Conservation (phyloP, 2,329 filamentous ascomycete genomes). For the Colletotrichum liriopes region DNA sequence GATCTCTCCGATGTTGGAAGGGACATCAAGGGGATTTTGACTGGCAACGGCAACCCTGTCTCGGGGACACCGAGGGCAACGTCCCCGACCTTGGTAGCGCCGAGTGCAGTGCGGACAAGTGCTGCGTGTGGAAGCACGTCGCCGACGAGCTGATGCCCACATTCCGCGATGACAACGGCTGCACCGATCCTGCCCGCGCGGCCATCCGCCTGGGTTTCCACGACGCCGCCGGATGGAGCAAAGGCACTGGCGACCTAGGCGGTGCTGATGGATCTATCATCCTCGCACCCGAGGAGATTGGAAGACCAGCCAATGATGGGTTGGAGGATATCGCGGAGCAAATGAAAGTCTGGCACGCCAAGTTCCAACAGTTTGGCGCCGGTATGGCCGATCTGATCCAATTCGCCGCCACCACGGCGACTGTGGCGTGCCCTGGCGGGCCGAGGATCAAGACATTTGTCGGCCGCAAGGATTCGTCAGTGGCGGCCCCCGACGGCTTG, state of each 20-base stretch:
- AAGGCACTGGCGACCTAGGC: constrained; percentile 55
- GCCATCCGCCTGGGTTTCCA: constrained; percentile 65
- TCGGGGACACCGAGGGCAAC: constrained; percentile 43
- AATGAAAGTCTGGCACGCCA: constrained; percentile 57
- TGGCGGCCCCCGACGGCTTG: constrained; percentile 56
- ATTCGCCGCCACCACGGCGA: constrained; percentile 66
- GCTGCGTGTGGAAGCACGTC: constrained; percentile 63
- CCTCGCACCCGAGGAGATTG: constrained; percentile 54
- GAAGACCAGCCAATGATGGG: constrained; percentile 61
- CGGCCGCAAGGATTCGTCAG: constrained; percentile 63
- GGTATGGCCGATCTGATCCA: constrained; percentile 70
- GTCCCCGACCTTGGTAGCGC: constrained; percentile 44
- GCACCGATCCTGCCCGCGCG: constrained; percentile 59
- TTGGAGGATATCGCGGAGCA: constrained; percentile 60
- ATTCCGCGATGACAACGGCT: constrained; percentile 57
- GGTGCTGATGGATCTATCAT: constrained; percentile 62
- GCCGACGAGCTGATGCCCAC: constrained; percentile 54
- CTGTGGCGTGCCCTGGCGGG: constrained; percentile 61
- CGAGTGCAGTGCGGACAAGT: constrained; percentile 56
- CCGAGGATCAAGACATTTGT: constrained; percentile 67
- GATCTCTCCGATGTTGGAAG: constrained; percentile 53
- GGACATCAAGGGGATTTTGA: constrained; percentile 57
- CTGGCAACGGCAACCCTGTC: constrained; percentile 34
- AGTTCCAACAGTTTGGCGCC: constrained; percentile 59
- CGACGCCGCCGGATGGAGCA: constrained; percentile 62